These are phyloP conservation scores for Arctium minus DNA, from an alignment of 129 eudicot species.

Conservation along the genomic window DNA sequence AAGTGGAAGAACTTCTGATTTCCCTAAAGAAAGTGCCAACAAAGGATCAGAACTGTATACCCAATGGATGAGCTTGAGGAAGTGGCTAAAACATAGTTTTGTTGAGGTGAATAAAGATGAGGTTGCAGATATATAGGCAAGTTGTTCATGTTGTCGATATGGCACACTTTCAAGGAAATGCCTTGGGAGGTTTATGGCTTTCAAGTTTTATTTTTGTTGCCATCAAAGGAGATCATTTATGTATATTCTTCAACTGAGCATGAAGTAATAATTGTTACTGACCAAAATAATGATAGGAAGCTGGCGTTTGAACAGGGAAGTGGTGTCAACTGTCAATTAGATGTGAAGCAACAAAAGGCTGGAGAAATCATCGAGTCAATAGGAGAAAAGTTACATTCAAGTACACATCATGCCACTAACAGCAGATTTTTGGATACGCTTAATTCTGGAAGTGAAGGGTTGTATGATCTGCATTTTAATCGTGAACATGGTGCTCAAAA, in stretches of 20 bases:
- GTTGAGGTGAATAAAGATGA: conserved; percentile 25
- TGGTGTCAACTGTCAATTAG: background rate
- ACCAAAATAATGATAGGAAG: background rate
- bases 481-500: background rate
- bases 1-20: background rate
- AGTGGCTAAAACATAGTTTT: conserved; percentile 37
- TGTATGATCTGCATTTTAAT: background rate
- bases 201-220: conserved; percentile 28
- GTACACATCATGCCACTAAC: background rate
- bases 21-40: background rate
- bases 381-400: background rate
- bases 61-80: conserved; percentile 39
- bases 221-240: conserved; percentile 26
- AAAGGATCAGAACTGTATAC: background rate
- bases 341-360: conserved; percentile 17
- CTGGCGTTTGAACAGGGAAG: conserved; percentile 4
- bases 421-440: background rate
- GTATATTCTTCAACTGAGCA: conserved; percentile 15
- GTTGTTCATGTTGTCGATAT: conserved; percentile 39
- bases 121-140: conserved; percentile 37
- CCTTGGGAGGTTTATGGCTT: conserved; percentile 37
- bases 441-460: background rate
- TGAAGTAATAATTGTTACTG: background rate
- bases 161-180: conserved; percentile 41
- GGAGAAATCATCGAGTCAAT: background rate